phyloP scores from a whole-genome alignment of 2,329 filamentous ascomycete genomes.

The Dothistroma pini region DNA sequence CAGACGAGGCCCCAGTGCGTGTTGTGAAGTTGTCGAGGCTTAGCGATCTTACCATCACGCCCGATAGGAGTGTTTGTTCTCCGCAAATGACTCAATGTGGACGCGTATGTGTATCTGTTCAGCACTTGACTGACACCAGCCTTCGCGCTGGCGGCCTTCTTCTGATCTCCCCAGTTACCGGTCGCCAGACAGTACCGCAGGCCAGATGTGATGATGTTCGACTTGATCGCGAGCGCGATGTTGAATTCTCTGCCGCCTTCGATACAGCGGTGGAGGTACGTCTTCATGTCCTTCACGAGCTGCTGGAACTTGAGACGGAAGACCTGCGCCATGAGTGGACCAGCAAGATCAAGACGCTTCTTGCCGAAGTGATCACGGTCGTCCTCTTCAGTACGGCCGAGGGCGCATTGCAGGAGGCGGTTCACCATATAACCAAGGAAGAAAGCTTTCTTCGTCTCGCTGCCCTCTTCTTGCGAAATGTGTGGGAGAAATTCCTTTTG shows the following conservation, averaged over 20 bases:
- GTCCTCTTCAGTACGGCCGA: constrained; percentile 89
- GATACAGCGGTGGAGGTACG: constrained; percentile 87
- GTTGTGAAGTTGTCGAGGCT: constrained; percentile 95
- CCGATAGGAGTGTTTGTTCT: constrained; percentile 98
- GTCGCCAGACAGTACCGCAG: constrained; percentile 96
- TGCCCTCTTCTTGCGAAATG: constrained; percentile 91
- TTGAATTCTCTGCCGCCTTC: constrained; percentile 88
- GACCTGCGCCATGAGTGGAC: constrained; percentile 89
- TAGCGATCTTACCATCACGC: constrained; percentile 95
- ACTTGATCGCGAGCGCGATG: constrained; percentile 84
- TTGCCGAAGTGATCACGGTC: constrained; percentile 99
- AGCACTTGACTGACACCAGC: constrained; percentile 97
- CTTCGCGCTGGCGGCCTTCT: constrained; percentile 92
- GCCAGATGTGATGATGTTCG: constrained; percentile 84
- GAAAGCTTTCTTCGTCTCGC: constrained; percentile 93
- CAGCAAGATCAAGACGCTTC: constrained; percentile 93
- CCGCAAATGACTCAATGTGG: constrained; percentile 91
- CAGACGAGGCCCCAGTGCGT: constrained; percentile 98
- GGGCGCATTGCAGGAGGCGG: constrained; percentile 84
- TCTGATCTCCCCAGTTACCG: constrained; percentile 99
- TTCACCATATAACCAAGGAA: constrained; percentile 99
- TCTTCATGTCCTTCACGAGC: constrained; percentile 84
- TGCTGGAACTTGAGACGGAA: constrained; percentile 91
- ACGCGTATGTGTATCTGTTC: constrained; percentile 96
- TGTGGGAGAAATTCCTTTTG: constrained; percentile 96